These are phyloP conservation scores for Clarkia xantiana DNA, from an alignment of 345 rosid genomes.

Conservation along the genomic window DNA sequence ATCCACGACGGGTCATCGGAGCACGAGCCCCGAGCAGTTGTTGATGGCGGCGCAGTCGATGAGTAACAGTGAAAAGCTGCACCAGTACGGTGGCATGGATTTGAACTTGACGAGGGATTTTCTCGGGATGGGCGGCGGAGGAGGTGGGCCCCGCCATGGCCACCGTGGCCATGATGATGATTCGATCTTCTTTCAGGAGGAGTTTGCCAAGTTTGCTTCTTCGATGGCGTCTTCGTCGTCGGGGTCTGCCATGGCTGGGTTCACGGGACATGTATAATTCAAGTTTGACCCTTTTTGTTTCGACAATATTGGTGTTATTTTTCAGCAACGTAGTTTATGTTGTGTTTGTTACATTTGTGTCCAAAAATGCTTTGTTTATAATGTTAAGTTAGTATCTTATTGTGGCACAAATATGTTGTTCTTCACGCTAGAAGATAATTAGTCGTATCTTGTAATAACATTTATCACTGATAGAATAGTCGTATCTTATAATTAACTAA, in stretches of 20 bases:
- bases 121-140: slow-evolving; percentile 4
- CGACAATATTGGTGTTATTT: too few species aligned
- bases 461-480: too few species aligned
- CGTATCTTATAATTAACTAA: too few species aligned
- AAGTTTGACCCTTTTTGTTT: too few species aligned
- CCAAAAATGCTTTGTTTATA: too few species aligned
- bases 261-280: neutral
- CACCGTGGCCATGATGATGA: neutral
- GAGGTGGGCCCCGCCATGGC: neutral
- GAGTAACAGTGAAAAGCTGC: neutral
- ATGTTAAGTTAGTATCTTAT: too few species aligned
- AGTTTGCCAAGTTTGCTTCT: slow-evolving; percentile 5
- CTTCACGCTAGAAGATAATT: too few species aligned
- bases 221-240: neutral
- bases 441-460: too few species aligned
- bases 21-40: slow-evolving; percentile 2
- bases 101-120: slow-evolving; percentile 6
- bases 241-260: neutral
- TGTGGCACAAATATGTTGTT: too few species aligned
- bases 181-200: slow-evolving; percentile 3
- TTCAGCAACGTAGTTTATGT: too few species aligned
- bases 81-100: neutral
- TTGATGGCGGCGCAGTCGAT: slow-evolving; percentile 2
- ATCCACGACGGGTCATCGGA: neutral
- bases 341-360: too few species aligned